Evolutionary conservation across 192 early-diverging fungal species (phyloP).

Genomic region (Spinellus fusiger): DNA sequence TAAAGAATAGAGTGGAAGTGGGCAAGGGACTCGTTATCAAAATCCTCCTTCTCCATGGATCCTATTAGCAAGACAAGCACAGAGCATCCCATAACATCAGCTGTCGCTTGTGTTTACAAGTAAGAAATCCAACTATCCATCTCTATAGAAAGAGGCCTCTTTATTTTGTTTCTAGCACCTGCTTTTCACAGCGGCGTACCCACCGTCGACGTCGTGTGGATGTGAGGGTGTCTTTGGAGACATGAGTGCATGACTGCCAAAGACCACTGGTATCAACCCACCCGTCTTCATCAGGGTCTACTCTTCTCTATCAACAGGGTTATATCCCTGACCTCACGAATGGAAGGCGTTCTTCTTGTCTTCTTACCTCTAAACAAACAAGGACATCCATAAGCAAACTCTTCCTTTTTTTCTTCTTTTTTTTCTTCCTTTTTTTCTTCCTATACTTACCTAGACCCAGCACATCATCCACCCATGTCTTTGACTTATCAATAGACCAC

Average conservation of each 20-base stretch:
- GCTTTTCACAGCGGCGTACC: conserved; percentile 16
- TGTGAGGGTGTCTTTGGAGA: conserved; percentile 1
- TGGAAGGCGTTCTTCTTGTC: neutral
- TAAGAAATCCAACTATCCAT: no score
- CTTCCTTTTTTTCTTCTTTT: neutral
- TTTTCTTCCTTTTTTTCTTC: neutral
- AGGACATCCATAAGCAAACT: neutral
- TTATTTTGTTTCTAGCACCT: no score
- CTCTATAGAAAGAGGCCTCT: no score
- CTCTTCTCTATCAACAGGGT: conserved; percentile 8
- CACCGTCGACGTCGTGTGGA: conserved; percentile 29
- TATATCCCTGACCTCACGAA: neutral
- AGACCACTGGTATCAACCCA: conserved; percentile 36
- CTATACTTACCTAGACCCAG: conserved; percentile 22
- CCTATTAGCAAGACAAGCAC: no score
- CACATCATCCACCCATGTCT: conserved; percentile 31
- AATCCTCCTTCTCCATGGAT: no score
- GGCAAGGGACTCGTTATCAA: no score
- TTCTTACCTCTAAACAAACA: conserved; percentile 3
- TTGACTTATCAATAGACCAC: conserved; percentile 29
- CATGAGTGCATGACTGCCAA: conserved; percentile 15
- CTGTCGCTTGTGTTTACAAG: no score
- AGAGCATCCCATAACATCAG: no score
- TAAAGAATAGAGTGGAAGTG: no score
- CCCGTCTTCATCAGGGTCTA: conserved; percentile 31